Conservation (phyloP, 2,329 filamentous ascomycete species). For the Thermomyces lanuginosus region DNA sequence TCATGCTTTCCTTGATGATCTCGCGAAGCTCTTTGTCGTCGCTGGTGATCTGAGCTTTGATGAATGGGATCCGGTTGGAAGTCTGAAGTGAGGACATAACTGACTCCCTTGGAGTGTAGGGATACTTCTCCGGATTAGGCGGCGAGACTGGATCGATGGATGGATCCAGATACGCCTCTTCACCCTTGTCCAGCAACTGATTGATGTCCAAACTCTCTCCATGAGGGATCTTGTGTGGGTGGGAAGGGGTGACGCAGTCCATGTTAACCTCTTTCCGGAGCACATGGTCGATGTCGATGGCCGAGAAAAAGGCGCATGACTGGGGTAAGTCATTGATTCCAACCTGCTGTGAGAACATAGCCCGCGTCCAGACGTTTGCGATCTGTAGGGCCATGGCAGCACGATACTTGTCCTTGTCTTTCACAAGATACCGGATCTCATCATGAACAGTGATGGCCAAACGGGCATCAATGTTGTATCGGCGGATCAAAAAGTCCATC, state of each 20-base stretch:
- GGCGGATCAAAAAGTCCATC: conserved; percentile 84
- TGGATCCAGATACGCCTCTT: conserved; percentile 52
- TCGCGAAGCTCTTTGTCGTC: conserved; percentile 57
- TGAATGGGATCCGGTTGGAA: conserved; percentile 42
- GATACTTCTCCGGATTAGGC: conserved; percentile 45
- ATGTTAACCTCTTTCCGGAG: conserved; percentile 97
- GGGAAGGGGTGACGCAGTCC: conserved; percentile 86
- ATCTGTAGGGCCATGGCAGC: conserved; percentile 86
- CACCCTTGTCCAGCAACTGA: conserved; percentile 58
- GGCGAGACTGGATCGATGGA: conserved; percentile 39
- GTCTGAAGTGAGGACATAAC: conserved; percentile 61
- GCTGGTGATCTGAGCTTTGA: conserved; percentile 69
- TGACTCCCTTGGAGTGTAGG: conserved; percentile 54
- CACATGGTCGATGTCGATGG: conserved; percentile 86
- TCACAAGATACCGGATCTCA: conserved; percentile 87
- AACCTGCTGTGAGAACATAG: conserved; percentile 94
- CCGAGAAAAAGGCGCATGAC: conserved; percentile 86
- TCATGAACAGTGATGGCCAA: conserved; percentile 92
- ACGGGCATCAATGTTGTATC: conserved; percentile 70
- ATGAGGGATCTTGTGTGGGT: conserved; percentile 58
- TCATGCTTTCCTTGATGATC: conserved; percentile 48
- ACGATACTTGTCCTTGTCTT: conserved; percentile 69
- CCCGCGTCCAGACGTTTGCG: conserved; percentile 87
- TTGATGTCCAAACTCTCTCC: conserved; percentile 78
- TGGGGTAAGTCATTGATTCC: conserved; percentile 92